A percentile compares a stretch with the other conserved stretches of the same genome.
These are phyloP conservation scores for Colletotrichum somersetense DNA, from an alignment of 2,329 filamentous ascomycete genomes.

Conservation along the genomic window DNA sequence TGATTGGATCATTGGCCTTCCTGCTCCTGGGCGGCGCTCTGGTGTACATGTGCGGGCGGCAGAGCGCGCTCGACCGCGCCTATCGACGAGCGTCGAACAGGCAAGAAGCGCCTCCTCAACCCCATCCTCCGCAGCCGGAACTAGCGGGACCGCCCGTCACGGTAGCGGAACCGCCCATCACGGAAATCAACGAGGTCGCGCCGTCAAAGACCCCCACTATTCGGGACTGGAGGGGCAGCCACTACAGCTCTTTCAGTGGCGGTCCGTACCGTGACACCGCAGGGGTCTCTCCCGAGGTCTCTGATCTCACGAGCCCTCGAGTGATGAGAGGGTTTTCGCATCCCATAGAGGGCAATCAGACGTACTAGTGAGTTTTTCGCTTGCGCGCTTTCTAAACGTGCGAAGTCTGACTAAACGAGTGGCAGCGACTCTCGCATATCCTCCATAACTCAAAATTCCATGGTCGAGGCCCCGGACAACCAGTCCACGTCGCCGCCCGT, in stretches of 20 bases:
- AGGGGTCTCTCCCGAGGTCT: constrained; percentile 13
- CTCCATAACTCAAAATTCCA: constrained; percentile 25
- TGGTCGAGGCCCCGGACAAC: constrained; percentile 34
- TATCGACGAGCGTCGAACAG: constrained; percentile 48
- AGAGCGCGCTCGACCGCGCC: constrained; percentile 53
- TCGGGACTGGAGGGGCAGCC: constrained; percentile 44
- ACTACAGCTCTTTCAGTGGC: constrained; percentile 43
- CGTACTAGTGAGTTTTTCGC: constrained; percentile 48
- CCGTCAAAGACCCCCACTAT: constrained; percentile 48
- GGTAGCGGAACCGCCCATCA: constrained; percentile 16
- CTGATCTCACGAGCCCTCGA: constrained; percentile 40
- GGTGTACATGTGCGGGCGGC: constrained; percentile 62
- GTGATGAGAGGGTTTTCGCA: constrained; percentile 12
- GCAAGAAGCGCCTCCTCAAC: not conserved
- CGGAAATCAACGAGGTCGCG: constrained; percentile 28
- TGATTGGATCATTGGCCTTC: constrained; percentile 63
- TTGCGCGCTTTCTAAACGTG: not conserved
- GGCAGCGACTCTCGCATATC: constrained; percentile 23
- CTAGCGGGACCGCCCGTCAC: constrained; percentile 14
- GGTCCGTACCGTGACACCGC: constrained; percentile 43
- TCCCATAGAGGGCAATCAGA: constrained; percentile 19
- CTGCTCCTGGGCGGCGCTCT: constrained; percentile 58
- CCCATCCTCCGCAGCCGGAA: not conserved
- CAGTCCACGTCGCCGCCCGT: constrained; percentile 36
- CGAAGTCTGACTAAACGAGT: constrained; percentile 5